Base-by-base conservation (phyloP, 345 rosid genomes). In the Pelargonium nanum region DNA sequence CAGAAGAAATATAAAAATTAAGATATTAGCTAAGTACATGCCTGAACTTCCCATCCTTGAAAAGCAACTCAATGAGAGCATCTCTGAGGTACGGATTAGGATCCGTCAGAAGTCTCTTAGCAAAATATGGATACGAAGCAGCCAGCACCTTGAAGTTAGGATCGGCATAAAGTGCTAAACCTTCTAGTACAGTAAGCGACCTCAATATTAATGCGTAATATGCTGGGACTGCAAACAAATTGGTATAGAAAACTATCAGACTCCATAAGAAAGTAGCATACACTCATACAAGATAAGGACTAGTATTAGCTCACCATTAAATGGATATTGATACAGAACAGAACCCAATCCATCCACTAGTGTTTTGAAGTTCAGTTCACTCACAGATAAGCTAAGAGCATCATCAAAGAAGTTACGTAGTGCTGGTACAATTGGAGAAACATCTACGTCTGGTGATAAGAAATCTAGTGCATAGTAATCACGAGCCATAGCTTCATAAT, bases 61-160 rank as follows among this genome's bases (percentile, higher is more conserved):
- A 92, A 65, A 92, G 86, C 72, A 92, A 81, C 89, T 89, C 98
- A 24, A 92, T 73, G 72, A 92, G 98, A 60, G 98, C 98, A 76
- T 92, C 98, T 77, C 98, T 82, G 48, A 92, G 85, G 72, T 92
- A 92, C 19, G 98, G 98, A 78, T 87, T 89, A 55, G 93, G 91
- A 78, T 89, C 98, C 22, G 97, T 92, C 78, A 92, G 96, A 70
- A 92, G 98, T 82, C 98, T 89, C 73, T 92, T 92, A 54, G 98
- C 98, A 73, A 92, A 92, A 70, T 92, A 92, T 24, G 97, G 99
- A 77, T 92, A 89, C 24, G 99, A 92, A 63, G 98, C 98, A 81
- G 98, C 98, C 68, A 92, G 66, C 71, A 92, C 97, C 78, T 92
- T 92, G 74, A 92, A 92, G 72, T 87, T 78, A 57, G 98, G 98